phyloP scores from a whole-genome alignment of 805 yeast genomes.

The Osmozyma mogii region DNA sequence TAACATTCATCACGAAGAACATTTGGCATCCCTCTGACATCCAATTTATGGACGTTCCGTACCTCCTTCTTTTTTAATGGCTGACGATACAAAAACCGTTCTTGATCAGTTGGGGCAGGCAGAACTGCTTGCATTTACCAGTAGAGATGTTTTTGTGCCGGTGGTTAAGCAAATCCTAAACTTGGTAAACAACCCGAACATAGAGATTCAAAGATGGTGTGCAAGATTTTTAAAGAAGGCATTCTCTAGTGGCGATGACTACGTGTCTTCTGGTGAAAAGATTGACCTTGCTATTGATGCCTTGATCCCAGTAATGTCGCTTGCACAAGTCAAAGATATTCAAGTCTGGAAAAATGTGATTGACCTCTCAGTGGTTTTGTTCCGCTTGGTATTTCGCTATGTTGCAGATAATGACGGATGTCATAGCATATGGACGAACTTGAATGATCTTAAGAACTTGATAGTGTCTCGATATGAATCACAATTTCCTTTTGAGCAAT shows the following conservation, averaged over 20 bases:
- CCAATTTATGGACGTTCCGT: too few relatives aligned
- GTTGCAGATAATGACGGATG: slow-evolving; percentile 42
- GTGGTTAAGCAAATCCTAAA: slow-evolving; percentile 37
- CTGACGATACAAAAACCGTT: slow-evolving; percentile 11
- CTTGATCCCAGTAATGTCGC: slow-evolving; percentile 22
- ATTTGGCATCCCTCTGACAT: too few relatives aligned
- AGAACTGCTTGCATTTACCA: slow-evolving; percentile 24
- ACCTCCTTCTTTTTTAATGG: too few relatives aligned
- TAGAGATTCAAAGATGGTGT: slow-evolving; percentile 33
- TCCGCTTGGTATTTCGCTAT: slow-evolving; percentile 36
- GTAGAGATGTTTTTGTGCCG: slow-evolving; percentile 27
- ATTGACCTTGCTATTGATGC: slow-evolving; percentile 35
- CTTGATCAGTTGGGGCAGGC: slow-evolving; percentile 32
- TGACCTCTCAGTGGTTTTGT: slow-evolving; percentile 33
- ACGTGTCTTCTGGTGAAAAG: slow-evolving; percentile 20
- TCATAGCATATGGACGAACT: slow-evolving; percentile 44
- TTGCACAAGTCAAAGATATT: slow-evolving; percentile 22
- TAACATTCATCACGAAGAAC: too few relatives aligned
- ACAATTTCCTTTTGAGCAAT: slow-evolving; percentile 42
- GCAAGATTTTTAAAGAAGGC: slow-evolving; percentile 31
- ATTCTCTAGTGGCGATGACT: slow-evolving; percentile 20
- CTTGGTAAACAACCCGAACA: slow-evolving; percentile 27
- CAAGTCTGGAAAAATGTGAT: slow-evolving; percentile 23
- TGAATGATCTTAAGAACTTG: slow-evolving; percentile 47
- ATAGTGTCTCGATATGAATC: slow-evolving; percentile 58